Evolutionary conservation across 106 monocot genomes (phyloP), one percentile per base, ranked within the genome.

Genomic region (Dendrobium officinale): DNA sequence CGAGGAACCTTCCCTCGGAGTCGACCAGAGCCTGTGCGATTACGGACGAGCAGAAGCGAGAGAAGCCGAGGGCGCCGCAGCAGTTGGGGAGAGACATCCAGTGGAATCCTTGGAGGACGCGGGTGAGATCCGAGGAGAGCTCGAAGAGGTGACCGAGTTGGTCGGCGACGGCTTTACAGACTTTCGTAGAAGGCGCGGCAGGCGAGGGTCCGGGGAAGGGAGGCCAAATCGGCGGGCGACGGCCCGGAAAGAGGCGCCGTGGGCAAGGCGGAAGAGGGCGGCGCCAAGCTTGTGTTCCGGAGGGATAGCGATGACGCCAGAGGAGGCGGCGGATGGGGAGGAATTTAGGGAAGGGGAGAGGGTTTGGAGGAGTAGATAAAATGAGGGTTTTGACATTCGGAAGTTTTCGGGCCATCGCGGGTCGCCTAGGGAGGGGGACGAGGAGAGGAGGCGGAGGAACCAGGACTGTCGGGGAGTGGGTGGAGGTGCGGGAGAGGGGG

Each of bases 1-100:
- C 94, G 6, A 97, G 81, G 78, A 97, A 94, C 10, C 92, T 55
- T 6, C 97, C 92, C 20, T 97, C 92, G 48, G 87, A 82, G 82
- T 94, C 94, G 10, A 97, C 91, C 55, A 97, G 73, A 1, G 73
- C 90, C 85, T 92, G 97, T 1, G 82, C 89, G 51, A 91, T 80
- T 4, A 90, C 31, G 2, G 88, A 83, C 2, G 24, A 26, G 16
- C 82, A 72, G 81, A 97, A 90, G 42, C 88, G 75, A 20, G 84
- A 49, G 73, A 86, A 97, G 37, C 86, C 85, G 51, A 97, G 79
- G 5, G 74, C 85, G 77, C 94, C 96, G 61, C 85, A 84, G 86
- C 96, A 96, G 73, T 85, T 86, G 56, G 88, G 88, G 64, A 96
- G 88, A 49, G 83, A 68, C 77, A 86, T 41, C 81, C 85, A 73